phyloP scores from a whole-genome alignment of 495 filamentous ascomycete genomes.

The Penicillium manginii region DNA sequence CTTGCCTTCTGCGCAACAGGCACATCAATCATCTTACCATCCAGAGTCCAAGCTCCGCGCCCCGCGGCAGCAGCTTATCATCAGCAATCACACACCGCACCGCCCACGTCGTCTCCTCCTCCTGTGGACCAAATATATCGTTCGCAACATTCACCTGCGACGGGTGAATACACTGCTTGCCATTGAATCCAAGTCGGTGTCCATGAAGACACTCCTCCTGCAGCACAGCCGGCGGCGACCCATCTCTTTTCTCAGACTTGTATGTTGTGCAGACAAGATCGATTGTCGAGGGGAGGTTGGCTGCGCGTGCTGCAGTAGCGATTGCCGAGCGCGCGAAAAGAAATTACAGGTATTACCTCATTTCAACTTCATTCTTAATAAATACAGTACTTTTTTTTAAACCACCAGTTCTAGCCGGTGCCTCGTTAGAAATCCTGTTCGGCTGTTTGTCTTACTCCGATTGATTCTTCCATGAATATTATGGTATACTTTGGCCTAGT shows the following conservation, averaged over 20 bases:
- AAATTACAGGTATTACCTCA: not conserved
- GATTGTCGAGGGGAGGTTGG: constrained; percentile 74
- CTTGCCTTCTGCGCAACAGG: constrained; percentile 83
- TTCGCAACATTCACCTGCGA: constrained; percentile 77
- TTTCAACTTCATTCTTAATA: not conserved
- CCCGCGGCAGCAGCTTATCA: constrained; percentile 70
- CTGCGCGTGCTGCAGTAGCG: constrained; percentile 78
- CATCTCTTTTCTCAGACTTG: constrained; percentile 61
- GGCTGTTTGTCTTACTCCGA: not conserved
- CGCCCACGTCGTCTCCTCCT: constrained; percentile 76
- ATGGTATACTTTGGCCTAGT: not conserved
- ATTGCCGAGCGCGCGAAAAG: constrained; percentile 83
- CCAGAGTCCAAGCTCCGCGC: constrained; percentile 83
- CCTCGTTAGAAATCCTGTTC: not conserved
- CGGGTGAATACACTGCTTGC: constrained; percentile 96
- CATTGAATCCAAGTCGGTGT: constrained; percentile 84
- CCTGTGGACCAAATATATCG: constrained; percentile 70
- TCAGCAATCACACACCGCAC: constrained; percentile 76
- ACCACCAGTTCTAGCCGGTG: not conserved
- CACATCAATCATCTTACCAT: constrained; percentile 94
- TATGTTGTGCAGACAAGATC: constrained; percentile 90
- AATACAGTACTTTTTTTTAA: not conserved
- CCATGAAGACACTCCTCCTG: constrained; percentile 76
- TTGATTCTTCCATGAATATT: not conserved
- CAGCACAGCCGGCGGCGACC: constrained; percentile 48